Percentiles rank a stretch among this genome's conserved stretches.
These are phyloP conservation scores for bread wheat (Triticum aestivum) DNA, from an alignment of 176 grass and related monocot species.

Conservation along the genomic window IWGSC_CS_RefSeq_v2.1 NC_057806.1:332891377-332891876, in stretches of 20 bases:
- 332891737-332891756: neutral
- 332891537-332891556: neutral
- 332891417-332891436: neutral
- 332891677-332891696: too few relatives aligned
- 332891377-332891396: neutral
- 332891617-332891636: neutral
- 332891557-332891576: neutral
- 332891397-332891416: neutral
- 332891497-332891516: neutral
- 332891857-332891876: neutral
- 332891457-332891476: neutral
- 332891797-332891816: too few relatives aligned
- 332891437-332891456: neutral
- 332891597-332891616: neutral
- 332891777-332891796: neutral
- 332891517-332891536: constrained; percentile 12
- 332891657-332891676: too few relatives aligned
- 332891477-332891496: neutral
- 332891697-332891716: too few relatives aligned
- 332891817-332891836: neutral
- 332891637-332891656: too few relatives aligned
- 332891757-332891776: neutral
- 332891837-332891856: too few relatives aligned
- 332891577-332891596: neutral
- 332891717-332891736: neutral